Conservation (phyloP, 306 rosid genomes). For the Sechiopsis laciniata region DNA sequence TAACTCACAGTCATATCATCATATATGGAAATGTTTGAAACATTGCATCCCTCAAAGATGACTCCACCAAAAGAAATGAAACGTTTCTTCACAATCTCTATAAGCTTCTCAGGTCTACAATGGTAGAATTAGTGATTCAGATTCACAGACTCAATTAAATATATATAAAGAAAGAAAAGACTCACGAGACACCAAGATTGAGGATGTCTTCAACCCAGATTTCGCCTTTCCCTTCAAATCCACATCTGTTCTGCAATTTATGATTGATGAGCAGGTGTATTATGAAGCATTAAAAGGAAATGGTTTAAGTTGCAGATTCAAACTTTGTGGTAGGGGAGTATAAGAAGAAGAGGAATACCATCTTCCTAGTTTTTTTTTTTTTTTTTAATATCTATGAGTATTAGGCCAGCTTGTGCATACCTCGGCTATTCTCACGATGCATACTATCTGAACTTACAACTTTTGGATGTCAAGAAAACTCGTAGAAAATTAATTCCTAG, state of each 20-base stretch:
- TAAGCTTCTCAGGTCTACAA: conserved; percentile 68
- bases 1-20: conserved; percentile 85
- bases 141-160: background rate
- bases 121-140: conserved; percentile 19
- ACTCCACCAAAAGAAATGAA: conserved; percentile 76
- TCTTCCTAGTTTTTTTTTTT: background rate
- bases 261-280: background rate
- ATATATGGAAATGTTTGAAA: conserved; percentile 52
- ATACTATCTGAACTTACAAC: too few relatives aligned
- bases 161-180: conserved; percentile 19
- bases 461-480: too few relatives aligned
- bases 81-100: conserved; percentile 74
- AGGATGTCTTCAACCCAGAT: conserved; percentile 92
- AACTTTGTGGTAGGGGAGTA: background rate
- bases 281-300: background rate
- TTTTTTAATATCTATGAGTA: too few relatives aligned
- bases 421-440: too few relatives aligned
- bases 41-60: conserved; percentile 56
- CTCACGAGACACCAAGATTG: conserved; percentile 94
- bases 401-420: too few relatives aligned
- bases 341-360: background rate
- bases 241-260: conserved; percentile 86
- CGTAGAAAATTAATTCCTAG: too few relatives aligned
- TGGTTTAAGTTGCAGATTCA: background rate
- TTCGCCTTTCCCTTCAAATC: conserved; percentile 83